Base-by-base conservation (phyloP, 169 alveolate genomes). In the Cyclospora cayetanensis region DNA sequence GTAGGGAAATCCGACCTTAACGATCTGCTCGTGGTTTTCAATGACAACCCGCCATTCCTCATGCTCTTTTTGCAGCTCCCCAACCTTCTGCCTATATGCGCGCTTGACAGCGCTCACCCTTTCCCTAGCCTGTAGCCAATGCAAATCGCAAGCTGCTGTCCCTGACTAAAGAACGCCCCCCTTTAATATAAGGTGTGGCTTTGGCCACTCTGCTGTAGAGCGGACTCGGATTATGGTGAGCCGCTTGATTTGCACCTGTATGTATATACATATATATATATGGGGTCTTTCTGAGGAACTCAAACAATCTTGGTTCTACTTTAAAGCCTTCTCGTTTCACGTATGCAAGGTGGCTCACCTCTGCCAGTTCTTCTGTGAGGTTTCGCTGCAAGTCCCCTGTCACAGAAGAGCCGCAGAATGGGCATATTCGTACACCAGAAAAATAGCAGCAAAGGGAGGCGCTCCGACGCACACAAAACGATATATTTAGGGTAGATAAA, bases 361-460 rank as follows among this genome's bases (percentile, higher is more conserved):
- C 70, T 15, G 70, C 70, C 9, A 55, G 70, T 22, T 55, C 70
- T 22, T 55, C 70, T 22, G 70, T 55, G 29, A 55, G 70, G 29
- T 55, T 55, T 55, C 70, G 11, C 70, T 55, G 70, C 70, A 55
- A 55, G 70, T 55, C 70, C 27, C 70, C 70, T 55, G 70, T n/a
- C 15, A 55, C 9, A 55, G 55, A 7, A 46, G 55, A 7, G 15
- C 55, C 7, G 55, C 55, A 46, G 55, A 7, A 46, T 7, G 22
- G 15, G 55, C 55, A 46, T 15, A 46, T 7, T 15, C 15, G 55
- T 46, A 46, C 22, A 15, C 55, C 7, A 46, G 55, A 46, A 46
- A 7, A 46, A 15, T 15, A 46, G 55, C 55, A 46, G 55, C 55
- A 46, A 46, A 15, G 15, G 15, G 22, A 46, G 55, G 22, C 7